A percentile compares a stretch with the other conserved stretches of the same genome.
Evolutionary conservation across 2,329 filamentous ascomycete genomes (phyloP).

Genomic region (Fusarium foetens): DNA sequence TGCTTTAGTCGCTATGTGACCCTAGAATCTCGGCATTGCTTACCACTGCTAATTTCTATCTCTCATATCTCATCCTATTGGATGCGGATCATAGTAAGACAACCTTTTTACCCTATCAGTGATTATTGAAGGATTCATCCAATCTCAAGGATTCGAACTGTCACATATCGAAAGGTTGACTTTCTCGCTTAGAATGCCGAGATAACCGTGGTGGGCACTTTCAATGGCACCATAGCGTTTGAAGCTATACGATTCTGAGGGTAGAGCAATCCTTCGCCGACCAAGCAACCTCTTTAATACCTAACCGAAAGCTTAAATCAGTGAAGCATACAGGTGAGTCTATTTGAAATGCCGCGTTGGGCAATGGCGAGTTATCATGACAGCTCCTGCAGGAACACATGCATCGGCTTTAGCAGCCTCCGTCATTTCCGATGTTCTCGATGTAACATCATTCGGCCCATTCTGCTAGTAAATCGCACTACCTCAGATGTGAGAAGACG

Average conservation of each 20-base stretch:
- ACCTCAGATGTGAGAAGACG: no score
- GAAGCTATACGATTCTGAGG: background rate
- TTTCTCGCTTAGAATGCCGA: background rate
- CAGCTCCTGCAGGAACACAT: background rate
- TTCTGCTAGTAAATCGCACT: background rate
- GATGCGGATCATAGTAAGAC: background rate
- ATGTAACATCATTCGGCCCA: background rate
- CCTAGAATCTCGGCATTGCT: background rate
- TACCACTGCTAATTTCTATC: background rate
- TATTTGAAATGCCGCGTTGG: background rate
- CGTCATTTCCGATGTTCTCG: background rate
- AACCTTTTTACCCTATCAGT: background rate
- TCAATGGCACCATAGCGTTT: background rate
- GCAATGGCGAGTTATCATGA: background rate
- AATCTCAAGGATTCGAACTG: background rate
- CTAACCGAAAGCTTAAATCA: background rate
- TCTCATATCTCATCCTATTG: no score
- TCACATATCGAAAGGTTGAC: background rate
- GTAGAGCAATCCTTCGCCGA: background rate
- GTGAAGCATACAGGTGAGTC: background rate
- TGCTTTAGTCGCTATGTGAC: fast-evolving
- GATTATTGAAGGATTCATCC: fast-evolving
- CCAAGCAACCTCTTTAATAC: background rate
- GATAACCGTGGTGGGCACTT: background rate
- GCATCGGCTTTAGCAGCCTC: background rate